These are phyloP conservation scores for Artemisia argyi DNA, from an alignment of 129 eudicot species.

Conservation along the genomic window DNA sequence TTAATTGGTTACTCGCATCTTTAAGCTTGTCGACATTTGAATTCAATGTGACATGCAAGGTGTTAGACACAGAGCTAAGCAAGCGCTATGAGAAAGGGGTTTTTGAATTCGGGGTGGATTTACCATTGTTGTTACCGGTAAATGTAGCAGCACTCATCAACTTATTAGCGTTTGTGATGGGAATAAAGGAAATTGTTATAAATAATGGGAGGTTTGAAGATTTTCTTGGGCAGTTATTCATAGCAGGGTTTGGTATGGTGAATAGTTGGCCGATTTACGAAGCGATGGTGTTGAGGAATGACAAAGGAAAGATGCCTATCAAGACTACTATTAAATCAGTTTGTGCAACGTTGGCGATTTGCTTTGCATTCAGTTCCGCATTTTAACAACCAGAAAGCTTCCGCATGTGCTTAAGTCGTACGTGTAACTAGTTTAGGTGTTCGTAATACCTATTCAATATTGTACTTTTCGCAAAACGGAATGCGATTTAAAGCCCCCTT, in stretches of 20 bases:
- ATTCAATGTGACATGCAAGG: slow-evolving; percentile 46
- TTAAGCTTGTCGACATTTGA: slow-evolving; percentile 31
- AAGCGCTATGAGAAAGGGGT: slow-evolving; percentile 53
- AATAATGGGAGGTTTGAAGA: no score
- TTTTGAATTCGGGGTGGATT: slow-evolving; percentile 50
- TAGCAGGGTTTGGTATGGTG: no score
- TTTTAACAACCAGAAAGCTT: slow-evolving; percentile 20
- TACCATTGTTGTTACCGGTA: slow-evolving; percentile 39
- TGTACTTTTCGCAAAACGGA: no score
- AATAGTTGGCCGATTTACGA: slow-evolving; percentile 63
- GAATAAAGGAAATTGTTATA: no score
- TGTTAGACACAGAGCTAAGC: slow-evolving; percentile 35
- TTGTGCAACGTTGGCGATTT: slow-evolving; percentile 22
- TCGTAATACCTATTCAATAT: no score
- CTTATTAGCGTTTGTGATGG: slow-evolving; percentile 31
- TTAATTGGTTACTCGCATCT: slow-evolving; percentile 41
- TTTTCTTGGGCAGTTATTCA: no score
- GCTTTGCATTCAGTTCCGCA: background rate
- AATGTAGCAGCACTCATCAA: slow-evolving; percentile 34
- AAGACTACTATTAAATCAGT: slow-evolving; percentile 37
- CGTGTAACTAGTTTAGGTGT: no score
- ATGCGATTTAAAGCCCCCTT: no score
- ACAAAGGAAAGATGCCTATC: slow-evolving; percentile 56
- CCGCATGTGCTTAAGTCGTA: no score
- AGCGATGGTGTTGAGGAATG: slow-evolving; percentile 58